Evolutionary conservation across 1,284 basidiomycete species (phyloP), one percentile per base, ranked within the genome.

Genomic region (Hortiboletus rubellus): DNA sequence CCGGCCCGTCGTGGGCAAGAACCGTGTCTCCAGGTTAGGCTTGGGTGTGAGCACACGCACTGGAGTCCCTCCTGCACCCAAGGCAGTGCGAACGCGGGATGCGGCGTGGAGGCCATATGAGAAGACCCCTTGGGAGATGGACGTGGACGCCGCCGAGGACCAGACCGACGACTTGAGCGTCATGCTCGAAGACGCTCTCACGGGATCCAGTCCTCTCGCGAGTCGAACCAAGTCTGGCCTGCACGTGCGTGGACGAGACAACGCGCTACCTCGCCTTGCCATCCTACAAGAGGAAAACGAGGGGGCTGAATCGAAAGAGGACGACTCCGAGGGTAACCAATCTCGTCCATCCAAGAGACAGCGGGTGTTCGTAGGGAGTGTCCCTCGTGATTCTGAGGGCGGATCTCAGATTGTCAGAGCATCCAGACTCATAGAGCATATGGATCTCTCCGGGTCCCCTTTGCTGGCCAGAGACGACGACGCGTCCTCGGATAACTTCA

Each of bases 201-300:
- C 58, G 44, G 67, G 63, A 37, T 73, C 72, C 9, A 71, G 68
- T 37, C 69, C 69, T 15, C 67, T 72, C 7, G 62, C 63, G 10
- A 45, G 58, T 50, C 70, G 67, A 30, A 49, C 58, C 43, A 66
- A 47, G 42, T 48, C 47, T 17, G 46, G 48, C 27, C 9, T 42
- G 7, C 50, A 52, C 33, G 11, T 49, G 15, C 66, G 58, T 37
- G 54, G 60, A 31, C 54, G 53, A 22, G 47, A 50, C 17, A 43
- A 40, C 42, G 10, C 37, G 4, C 31, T 61, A n/a, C 51, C 57
- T 37, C 50, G 40, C 27, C 70, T 72, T 5, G 57, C 65, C 22
- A 59, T 70, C 44, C 55, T 73, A 31, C 55, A 54, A 46, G 69
- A 70, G 43, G 68, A 70, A 50, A 61, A 55, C 10, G 69, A 69